Percentiles rank a stretch among this genome's conserved stretches.
Conservation (phyloP, 2,329 filamentous ascomycete species). For the Pseudogymnoascus sp. region DNA sequence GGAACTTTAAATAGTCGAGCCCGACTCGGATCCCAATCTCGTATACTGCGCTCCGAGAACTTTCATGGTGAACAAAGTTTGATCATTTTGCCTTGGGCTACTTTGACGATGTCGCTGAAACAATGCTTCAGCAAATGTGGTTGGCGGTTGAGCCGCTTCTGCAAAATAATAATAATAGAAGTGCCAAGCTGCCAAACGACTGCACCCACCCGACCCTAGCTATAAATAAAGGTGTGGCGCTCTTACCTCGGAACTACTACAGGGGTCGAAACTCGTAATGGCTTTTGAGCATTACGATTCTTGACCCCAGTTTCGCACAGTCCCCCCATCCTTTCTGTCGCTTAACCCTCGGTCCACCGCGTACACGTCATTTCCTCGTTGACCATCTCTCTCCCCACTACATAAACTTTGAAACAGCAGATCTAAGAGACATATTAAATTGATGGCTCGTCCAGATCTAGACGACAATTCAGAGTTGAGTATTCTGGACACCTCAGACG, state of each 20-base stretch:
- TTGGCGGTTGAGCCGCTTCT: background rate
- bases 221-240: background rate
- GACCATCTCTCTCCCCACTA: background rate
- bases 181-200: background rate
- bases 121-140: background rate
- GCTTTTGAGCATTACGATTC: background rate
- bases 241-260: background rate
- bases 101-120: no score
- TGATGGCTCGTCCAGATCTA: background rate
- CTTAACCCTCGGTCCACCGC: background rate
- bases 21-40: no score
- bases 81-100: no score
- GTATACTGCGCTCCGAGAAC: no score
- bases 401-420: background rate
- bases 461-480: slow-evolving; percentile 3
- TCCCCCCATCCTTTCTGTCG: no score
- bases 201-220: background rate
- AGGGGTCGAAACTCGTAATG: background rate
- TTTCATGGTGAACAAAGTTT: no score
- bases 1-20: no score
- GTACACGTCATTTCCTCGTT: background rate
- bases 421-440: background rate
- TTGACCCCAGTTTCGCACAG: no score
- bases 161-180: background rate
- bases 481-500: slow-evolving; percentile 11